phyloP scores from a whole-genome alignment of 2,329 filamentous ascomycete species.

The Penicillium griseofulvum region DNA sequence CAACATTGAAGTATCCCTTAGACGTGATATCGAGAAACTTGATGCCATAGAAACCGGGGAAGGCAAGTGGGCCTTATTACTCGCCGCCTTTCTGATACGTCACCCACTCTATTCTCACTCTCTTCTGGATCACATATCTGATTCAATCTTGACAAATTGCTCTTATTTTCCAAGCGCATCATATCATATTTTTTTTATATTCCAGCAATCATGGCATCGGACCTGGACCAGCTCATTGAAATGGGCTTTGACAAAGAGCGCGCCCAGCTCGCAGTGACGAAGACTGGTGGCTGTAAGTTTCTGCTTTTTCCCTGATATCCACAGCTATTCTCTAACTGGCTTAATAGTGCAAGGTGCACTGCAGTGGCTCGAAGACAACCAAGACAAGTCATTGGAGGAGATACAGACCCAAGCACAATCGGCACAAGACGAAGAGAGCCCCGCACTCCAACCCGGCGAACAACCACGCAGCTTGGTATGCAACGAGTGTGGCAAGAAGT shows the following conservation, averaged over 20 bases:
- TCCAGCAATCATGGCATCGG: conserved; percentile 42
- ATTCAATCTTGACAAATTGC: not conserved
- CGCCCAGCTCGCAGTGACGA: conserved; percentile 79
- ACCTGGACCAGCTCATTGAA: conserved; percentile 61
- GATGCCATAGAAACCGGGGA: conserved; percentile 8
- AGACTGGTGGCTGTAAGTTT: conserved; percentile 70
- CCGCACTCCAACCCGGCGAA: conserved; percentile 67
- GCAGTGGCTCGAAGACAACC: conserved; percentile 90
- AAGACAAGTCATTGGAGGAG: conserved; percentile 82
- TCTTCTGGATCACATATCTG: not conserved
- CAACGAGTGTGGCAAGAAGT: conserved; percentile 92
- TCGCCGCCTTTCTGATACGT: conserved; percentile 32
- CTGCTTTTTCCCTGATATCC: not conserved
- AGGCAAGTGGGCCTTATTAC: conserved; percentile 18
- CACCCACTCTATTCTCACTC: conserved; percentile 23
- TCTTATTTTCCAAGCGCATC: not conserved
- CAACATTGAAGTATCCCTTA: not conserved
- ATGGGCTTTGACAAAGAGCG: conserved; percentile 81
- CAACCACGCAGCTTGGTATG: conserved; percentile 80
- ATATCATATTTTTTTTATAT: not conserved
- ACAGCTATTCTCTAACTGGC: conserved; percentile 10
- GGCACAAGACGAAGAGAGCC: conserved; percentile 57
- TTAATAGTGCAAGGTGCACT: conserved; percentile 76
- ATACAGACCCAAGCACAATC: conserved; percentile 60
- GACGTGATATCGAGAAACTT: not conserved